Conservation (phyloP, 2,329 filamentous ascomycete genomes). For the Exophiala oligosperma region DNA sequence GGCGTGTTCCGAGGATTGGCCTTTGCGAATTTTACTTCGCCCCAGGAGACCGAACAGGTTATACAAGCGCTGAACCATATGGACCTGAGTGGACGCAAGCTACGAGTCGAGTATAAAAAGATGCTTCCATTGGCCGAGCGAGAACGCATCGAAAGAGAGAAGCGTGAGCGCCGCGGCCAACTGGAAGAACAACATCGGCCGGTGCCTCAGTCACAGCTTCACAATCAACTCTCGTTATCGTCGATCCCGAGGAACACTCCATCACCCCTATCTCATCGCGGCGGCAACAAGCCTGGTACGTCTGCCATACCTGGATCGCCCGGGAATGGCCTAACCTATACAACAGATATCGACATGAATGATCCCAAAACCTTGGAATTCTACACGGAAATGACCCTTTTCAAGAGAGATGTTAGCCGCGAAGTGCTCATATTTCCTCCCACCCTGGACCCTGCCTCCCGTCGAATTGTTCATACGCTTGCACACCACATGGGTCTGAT, state of each 20-base stretch:
- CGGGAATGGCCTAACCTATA: slow-evolving; percentile 33
- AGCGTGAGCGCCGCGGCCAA: slow-evolving; percentile 92
- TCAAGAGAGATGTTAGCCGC: slow-evolving; percentile 75
- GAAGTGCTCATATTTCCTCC: slow-evolving; percentile 84
- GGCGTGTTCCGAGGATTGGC: slow-evolving; percentile 94
- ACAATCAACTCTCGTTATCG: slow-evolving; percentile 83
- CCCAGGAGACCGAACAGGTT: slow-evolving; percentile 88
- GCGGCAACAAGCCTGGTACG: slow-evolving; percentile 43
- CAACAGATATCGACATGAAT: slow-evolving; percentile 78
- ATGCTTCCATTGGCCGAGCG: slow-evolving; percentile 95
- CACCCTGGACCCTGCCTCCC: slow-evolving; percentile 76
- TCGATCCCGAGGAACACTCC: slow-evolving; percentile 68
- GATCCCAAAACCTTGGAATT: slow-evolving; percentile 83
- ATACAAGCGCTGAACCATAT: slow-evolving; percentile 95
- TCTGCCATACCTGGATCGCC: slow-evolving; percentile 22
- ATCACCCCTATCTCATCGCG: slow-evolving; percentile 64
- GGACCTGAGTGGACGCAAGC: slow-evolving; percentile 89
- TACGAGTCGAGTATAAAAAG: slow-evolving; percentile 98
- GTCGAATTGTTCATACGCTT: slow-evolving; percentile 87
- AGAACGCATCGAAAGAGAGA: slow-evolving; percentile 94
- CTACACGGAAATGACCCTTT: slow-evolving; percentile 86
- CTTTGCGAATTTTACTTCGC: slow-evolving; percentile 96
- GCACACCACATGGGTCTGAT: slow-evolving; percentile 93
- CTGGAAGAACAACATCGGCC: slow-evolving; percentile 94
- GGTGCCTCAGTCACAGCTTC: slow-evolving; percentile 64